Evolutionary conservation across 495 filamentous ascomycete species (phyloP).

Genomic region (Xanthoparmelia taractica): DNA sequence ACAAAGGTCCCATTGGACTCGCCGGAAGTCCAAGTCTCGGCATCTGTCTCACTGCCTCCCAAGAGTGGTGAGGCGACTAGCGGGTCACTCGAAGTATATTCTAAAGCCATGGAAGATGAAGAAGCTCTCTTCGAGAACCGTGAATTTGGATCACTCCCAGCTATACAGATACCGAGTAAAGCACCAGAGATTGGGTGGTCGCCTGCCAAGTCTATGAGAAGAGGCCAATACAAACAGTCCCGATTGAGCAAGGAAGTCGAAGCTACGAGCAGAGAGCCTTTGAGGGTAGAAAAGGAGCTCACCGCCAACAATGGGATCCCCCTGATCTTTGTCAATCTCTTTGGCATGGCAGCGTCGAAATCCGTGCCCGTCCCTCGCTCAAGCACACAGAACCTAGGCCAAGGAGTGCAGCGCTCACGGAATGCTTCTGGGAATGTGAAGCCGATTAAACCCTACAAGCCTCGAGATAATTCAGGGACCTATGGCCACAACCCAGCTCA

Average conservation of each 20-base stretch:
- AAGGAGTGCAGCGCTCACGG: constrained; percentile 11
- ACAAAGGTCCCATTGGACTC: constrained; percentile 53
- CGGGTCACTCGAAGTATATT: constrained; percentile 38
- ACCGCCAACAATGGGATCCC: constrained; percentile 1
- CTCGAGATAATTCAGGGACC: constrained; percentile 19
- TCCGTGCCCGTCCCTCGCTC: constrained; percentile 34
- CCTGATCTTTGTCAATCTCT: constrained; percentile 35
- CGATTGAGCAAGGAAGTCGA: constrained; percentile 25
- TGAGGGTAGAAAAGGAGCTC: constrained; percentile 1
- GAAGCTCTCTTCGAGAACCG: constrained; percentile 80
- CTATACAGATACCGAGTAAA: constrained; percentile 56
- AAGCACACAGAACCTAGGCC: constrained; percentile 9
- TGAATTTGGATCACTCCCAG: constrained; percentile 68
- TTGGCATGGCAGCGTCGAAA: constrained; percentile 37
- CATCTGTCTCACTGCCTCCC: constrained; percentile 53
- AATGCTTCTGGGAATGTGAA: constrained; percentile 13
- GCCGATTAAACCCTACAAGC: constrained; percentile 16
- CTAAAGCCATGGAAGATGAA: constrained; percentile 61
- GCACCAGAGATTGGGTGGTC: constrained; percentile 49
- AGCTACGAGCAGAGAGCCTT: constrained; percentile 24
- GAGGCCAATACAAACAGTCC: constrained; percentile 35
- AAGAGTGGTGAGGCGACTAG: constrained; percentile 23
- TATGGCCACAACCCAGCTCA: constrained; percentile 9
- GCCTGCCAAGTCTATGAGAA: constrained; percentile 39
- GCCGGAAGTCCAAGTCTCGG: constrained; percentile 39